phyloP scores from a whole-genome alignment of 495 filamentous ascomycete genomes.

The Xylaria longipes region DNA sequence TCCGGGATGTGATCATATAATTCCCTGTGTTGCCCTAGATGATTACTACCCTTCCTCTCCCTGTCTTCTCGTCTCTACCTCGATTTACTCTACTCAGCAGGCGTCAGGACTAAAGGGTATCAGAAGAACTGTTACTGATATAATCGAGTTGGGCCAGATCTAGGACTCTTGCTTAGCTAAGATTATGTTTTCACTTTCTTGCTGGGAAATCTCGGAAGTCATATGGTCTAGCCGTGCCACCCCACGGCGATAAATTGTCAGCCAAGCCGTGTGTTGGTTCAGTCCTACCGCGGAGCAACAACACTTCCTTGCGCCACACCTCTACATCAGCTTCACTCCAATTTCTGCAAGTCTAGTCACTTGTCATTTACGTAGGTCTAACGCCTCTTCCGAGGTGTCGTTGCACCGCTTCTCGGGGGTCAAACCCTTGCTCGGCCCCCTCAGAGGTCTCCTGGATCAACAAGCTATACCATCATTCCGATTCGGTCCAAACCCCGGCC shows the following conservation, averaged over 20 bases:
- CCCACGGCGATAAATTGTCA: slow-evolving; percentile 24
- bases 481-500: slow-evolving; percentile 35
- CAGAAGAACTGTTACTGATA: slow-evolving; percentile 6
- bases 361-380: slow-evolving; percentile 18
- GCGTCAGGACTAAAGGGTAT: not conserved
- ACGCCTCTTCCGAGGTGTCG: slow-evolving; percentile 16
- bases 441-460: slow-evolving; percentile 34
- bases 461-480: slow-evolving; percentile 33
- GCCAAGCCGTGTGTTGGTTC: slow-evolving; percentile 24
- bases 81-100: not conserved
- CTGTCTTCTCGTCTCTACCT: slow-evolving; percentile 7
- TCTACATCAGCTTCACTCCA: slow-evolving; percentile 24
- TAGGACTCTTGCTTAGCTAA: slow-evolving; percentile 28
- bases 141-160: slow-evolving; percentile 19
- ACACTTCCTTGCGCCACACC: slow-evolving; percentile 21
- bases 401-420: slow-evolving; percentile 22
- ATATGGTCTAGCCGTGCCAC: slow-evolving; percentile 23
- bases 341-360: slow-evolving; percentile 15
- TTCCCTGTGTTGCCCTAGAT: slow-evolving; percentile 13
- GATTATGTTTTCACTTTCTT: slow-evolving; percentile 20
- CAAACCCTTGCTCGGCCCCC: slow-evolving; percentile 13
- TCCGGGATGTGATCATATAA: slow-evolving; percentile 23
- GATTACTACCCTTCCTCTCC: not conserved
- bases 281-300: slow-evolving; percentile 25
- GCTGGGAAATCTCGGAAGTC: slow-evolving; percentile 17